Evolutionary conservation across 192 early-diverging fungal species (phyloP), one percentile per base, ranked within the genome.

Genomic region (Lobulomyces angularis): DNA sequence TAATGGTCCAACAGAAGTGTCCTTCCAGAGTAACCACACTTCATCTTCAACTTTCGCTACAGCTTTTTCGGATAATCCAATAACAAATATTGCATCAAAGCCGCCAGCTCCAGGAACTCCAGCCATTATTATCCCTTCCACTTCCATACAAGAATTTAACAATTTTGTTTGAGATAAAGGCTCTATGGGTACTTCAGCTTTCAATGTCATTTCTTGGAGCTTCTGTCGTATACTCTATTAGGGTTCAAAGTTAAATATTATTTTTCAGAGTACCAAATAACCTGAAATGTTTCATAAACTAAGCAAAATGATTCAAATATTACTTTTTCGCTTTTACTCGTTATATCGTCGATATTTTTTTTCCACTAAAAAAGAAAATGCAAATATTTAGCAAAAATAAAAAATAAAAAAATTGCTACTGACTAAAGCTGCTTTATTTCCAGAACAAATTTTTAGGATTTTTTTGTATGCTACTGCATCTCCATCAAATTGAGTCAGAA

Each of bases 41-140:
- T 45, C 20, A n/a, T n/a, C n/a, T 33, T 71, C 77, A 16, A 84
- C 74, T 11, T 48, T 53, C 22, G 40, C 24, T 37, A 59, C 59
- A 3, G 76, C 58, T 5, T 50, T 55, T 0, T 67, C 61, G 6
- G 71, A 69, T 8, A 86, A 34, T 23, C 71, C 65, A 30, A 98
- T 66, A 42, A 85, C 89, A 53, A 88, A 94, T 45, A 99, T 95
- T 5, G 95, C 95, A 58, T 99, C 95, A 41, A 75, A 96, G 3
- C 95, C 95, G 29, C 95, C 95, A 37, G 93, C 90, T 82, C 95
- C 95, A 16, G 95, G 95, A 2, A 99, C 90, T 17, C 88, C 91
- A 12, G 87, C 83, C 77, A 90, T 81, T 14, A 94, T 48, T 6
- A 88, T 80, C 33, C 95, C 95, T 30, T 83, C 76, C 3, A 82